Conservation (phyloP, 2,329 filamentous ascomycete genomes). For the Rugonectria rugulosa region DNA sequence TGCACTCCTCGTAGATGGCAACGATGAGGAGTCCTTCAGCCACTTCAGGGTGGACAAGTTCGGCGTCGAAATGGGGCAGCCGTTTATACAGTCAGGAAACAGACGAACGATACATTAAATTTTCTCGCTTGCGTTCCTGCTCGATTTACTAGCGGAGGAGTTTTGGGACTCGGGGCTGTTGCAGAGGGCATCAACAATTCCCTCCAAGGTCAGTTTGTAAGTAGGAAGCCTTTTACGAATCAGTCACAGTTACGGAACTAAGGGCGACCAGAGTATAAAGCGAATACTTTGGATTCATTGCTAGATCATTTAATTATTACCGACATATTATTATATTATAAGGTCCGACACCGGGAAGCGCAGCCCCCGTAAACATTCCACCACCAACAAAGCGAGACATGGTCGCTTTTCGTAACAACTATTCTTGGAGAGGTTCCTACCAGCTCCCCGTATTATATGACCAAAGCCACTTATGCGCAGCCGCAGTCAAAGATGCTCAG, state of each 20-base stretch:
- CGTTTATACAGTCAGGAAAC: constrained; percentile 28
- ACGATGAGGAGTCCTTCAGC: constrained; percentile 53
- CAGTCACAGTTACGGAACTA: not conserved
- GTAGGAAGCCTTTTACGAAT: not conserved
- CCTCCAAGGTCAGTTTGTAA: too few species aligned
- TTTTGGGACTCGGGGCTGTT: too few species aligned
- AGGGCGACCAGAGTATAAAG: not conserved
- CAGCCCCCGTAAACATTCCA: constrained; percentile 1
- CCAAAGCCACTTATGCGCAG: constrained; percentile 37
- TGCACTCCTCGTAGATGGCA: constrained; percentile 46
- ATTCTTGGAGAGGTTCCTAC: not conserved
- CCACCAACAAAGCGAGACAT: constrained; percentile 1
- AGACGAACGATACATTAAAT: not conserved
- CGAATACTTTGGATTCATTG: constrained; percentile 4
- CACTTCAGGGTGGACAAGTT: constrained; percentile 51
- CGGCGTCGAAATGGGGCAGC: constrained; percentile 47
- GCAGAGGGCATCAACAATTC: too few species aligned
- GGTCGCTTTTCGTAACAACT: not conserved
- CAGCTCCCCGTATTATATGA: not conserved
- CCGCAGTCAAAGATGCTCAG: constrained; percentile 44
- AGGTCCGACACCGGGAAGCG: constrained; percentile 1
- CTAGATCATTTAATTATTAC: constrained; percentile 8
- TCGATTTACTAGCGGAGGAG: too few species aligned
- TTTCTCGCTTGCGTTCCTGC: not conserved
- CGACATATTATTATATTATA: constrained; percentile 6